Evolutionary conservation across 2,329 filamentous ascomycete species (phyloP).

Genomic region (Waltergamsia citrina): DNA sequence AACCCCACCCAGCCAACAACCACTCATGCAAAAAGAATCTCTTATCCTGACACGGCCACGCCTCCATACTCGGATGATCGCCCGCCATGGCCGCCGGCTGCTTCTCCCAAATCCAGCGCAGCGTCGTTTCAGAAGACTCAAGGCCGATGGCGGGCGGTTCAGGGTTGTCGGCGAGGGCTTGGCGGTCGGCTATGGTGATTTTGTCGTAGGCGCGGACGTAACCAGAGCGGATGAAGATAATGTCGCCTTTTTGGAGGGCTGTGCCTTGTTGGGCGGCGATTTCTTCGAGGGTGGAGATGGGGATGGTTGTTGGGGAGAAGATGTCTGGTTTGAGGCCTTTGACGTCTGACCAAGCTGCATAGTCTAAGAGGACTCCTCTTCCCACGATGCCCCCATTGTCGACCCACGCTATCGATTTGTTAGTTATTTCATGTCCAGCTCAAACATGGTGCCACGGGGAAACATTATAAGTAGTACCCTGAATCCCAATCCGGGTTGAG

Average conservation of each 20-base stretch:
- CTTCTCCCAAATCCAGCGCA: slow-evolving; percentile 49
- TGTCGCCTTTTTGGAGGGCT: slow-evolving; percentile 37
- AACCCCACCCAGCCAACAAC: slow-evolving; percentile 38
- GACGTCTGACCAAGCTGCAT: slow-evolving; percentile 30
- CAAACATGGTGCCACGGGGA: not conserved
- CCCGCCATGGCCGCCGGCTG: slow-evolving; percentile 45
- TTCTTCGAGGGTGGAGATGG: slow-evolving; percentile 28
- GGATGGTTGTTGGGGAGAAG: slow-evolving; percentile 31
- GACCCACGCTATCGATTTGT: slow-evolving; percentile 10
- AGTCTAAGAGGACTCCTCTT: slow-evolving; percentile 43
- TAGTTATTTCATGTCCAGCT: not conserved
- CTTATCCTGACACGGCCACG: slow-evolving; percentile 27
- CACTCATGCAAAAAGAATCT: slow-evolving; percentile 29
- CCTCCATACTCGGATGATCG: slow-evolving; percentile 43
- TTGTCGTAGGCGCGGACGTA: slow-evolving; percentile 34
- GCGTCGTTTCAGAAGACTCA: slow-evolving; percentile 33
- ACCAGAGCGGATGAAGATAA: slow-evolving; percentile 46
- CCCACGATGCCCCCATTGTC: slow-evolving; percentile 35
- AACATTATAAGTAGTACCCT: slow-evolving; percentile 10
- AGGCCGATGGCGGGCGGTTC: slow-evolving; percentile 28
- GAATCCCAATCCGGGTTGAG: slow-evolving; percentile 15
- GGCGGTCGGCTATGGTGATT: slow-evolving; percentile 23
- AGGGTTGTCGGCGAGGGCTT: slow-evolving; percentile 18
- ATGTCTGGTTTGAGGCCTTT: slow-evolving; percentile 24
- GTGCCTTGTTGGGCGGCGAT: slow-evolving; percentile 33